Evolutionary conservation across 2,329 filamentous ascomycete species (phyloP).

Genomic region (Neofusicoccum parvum): DNA sequence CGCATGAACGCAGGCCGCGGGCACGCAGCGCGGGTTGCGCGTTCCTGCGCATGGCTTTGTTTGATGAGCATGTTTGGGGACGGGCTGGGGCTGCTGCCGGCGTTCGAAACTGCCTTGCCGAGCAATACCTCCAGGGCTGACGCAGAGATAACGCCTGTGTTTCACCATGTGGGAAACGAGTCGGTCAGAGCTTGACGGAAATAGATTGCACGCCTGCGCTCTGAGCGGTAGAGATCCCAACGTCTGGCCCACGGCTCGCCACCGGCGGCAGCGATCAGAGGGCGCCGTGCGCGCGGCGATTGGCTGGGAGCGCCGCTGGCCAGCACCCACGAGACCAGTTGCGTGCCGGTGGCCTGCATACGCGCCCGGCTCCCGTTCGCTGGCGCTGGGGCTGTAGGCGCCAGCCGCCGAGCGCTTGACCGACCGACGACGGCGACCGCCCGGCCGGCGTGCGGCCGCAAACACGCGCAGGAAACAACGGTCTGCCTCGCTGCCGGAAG

Average conservation of each 20-base stretch:
- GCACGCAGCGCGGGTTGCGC: conserved; percentile 3
- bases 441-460: neutral
- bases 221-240: neutral
- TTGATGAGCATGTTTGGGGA: conserved; percentile 5
- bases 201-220: conserved; percentile 1
- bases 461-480: neutral
- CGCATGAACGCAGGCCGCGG: neutral
- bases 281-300: neutral
- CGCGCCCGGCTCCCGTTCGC: conserved; percentile 6
- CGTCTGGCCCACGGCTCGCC: neutral
- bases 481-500: conserved; percentile 6
- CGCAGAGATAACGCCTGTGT: neutral
- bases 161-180: conserved; percentile 9
- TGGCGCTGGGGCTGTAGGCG: too few relatives aligned
- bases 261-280: neutral
- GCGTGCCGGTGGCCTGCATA: neutral
- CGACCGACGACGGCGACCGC: neutral
- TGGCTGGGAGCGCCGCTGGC: neutral
- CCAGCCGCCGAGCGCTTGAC: neutral
- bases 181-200: neutral
- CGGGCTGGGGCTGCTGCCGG: neutral
- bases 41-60: neutral
- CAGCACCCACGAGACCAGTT: conserved; percentile 2
- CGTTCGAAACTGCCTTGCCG: neutral
- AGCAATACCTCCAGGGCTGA: conserved; percentile 1